phyloP scores from a whole-genome alignment of 371 early-diverging fungal genomes.

The Apophysomyces variabilis region DNA sequence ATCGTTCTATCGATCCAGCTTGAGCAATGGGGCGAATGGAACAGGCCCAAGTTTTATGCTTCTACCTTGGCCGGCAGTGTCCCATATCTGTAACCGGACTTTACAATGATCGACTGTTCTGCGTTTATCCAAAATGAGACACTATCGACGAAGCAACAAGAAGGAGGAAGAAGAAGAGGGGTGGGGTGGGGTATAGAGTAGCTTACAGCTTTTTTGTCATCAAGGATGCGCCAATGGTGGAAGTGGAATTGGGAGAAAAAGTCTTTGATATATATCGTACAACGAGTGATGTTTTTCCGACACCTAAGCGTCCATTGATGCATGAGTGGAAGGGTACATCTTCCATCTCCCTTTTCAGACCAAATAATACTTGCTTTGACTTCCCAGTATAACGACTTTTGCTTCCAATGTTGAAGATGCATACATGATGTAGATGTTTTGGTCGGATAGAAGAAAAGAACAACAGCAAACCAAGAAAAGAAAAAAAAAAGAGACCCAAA shows the following conservation, averaged over 20 bases:
- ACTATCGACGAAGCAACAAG: slow-evolving; percentile 7
- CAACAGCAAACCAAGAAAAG: not conserved
- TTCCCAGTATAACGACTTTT: slow-evolving; percentile 78
- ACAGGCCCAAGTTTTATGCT: not conserved
- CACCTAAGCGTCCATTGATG: slow-evolving; percentile 50
- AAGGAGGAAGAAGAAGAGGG: not conserved
- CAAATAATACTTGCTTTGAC: slow-evolving; percentile 56
- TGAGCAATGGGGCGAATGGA: not conserved
- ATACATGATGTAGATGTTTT: slow-evolving; percentile 15
- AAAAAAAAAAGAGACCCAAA: not conserved
- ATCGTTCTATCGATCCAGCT: slow-evolving; percentile 50
- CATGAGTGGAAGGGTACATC: not conserved
- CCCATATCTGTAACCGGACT: slow-evolving; percentile 74
- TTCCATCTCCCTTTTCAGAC: not conserved
- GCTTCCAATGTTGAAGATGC: slow-evolving; percentile 65
- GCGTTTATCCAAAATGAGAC: slow-evolving; percentile 9
- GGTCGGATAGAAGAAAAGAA: slow-evolving; percentile 9
- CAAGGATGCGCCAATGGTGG: slow-evolving; percentile 85
- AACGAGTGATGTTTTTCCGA: slow-evolving; percentile 85
- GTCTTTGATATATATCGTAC: slow-evolving; percentile 80
- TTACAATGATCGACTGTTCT: slow-evolving; percentile 71
- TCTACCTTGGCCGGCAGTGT: slow-evolving; percentile 71
- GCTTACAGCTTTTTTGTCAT: slow-evolving; percentile 76
- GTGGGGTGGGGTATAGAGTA: not conserved
- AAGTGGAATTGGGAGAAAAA: slow-evolving; percentile 79